These are phyloP conservation scores for Hymenoscyphus infarciens DNA, from an alignment of 2,329 filamentous ascomycete genomes.

Conservation along the genomic window DNA sequence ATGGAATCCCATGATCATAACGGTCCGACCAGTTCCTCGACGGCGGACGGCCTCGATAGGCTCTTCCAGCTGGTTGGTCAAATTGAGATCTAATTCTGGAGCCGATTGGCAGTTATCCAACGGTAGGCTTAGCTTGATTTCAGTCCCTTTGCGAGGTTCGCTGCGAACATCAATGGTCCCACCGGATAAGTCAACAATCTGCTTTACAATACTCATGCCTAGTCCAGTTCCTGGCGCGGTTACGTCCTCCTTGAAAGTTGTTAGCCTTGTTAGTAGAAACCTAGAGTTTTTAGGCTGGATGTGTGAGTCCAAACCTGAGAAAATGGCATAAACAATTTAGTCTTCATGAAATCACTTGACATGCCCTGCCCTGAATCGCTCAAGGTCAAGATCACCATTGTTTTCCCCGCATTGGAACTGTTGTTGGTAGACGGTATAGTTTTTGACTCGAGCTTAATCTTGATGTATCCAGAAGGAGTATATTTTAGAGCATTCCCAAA, in stretches of 20 bases:
- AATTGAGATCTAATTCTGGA: conserved; percentile 5
- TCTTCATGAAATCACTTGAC: conserved; percentile 57
- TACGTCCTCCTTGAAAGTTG: conserved; percentile 50
- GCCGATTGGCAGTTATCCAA: conserved; percentile 16
- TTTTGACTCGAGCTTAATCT: conserved; percentile 38
- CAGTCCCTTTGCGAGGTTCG: conserved; percentile 50
- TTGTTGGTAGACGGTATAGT: conserved; percentile 23
- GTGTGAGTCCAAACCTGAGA: conserved; percentile 48
- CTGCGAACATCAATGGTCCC: conserved; percentile 57
- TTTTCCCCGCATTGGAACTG: conserved; percentile 11
- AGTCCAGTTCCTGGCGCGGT: conserved; percentile 58
- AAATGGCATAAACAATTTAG: conserved; percentile 53
- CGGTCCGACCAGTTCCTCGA: conserved; percentile 18
- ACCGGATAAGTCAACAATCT: conserved; percentile 55
- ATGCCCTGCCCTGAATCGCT: conserved; percentile 63
- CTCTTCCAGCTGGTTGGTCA: conserved; percentile 12
- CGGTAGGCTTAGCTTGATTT: conserved; percentile 47
- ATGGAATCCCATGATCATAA: conserved; percentile 26
- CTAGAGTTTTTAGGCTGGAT: conserved; percentile 20
- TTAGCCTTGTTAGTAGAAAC: conserved; percentile 19
- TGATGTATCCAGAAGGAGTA: conserved; percentile 49
- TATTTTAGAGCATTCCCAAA: conserved; percentile 62
- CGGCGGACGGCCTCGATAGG: conserved; percentile 20
- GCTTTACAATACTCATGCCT: conserved; percentile 62
- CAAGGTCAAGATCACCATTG: conserved; percentile 43